Evolutionary conservation across 441 rosid species (phyloP), one percentile per base, ranked within the genome.

Genomic region (Mallotus japonicus): DNA sequence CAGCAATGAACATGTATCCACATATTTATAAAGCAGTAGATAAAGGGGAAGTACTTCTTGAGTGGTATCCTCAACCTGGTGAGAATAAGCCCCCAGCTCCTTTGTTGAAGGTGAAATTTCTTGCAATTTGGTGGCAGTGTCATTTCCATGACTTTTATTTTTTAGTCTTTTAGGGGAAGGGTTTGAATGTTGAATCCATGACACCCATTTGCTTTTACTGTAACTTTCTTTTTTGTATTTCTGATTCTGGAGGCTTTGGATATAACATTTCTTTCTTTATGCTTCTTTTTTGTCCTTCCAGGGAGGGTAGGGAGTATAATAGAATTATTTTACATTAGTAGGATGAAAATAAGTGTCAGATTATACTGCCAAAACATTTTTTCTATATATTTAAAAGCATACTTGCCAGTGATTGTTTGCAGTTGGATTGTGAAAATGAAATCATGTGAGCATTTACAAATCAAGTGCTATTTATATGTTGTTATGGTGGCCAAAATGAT

Each of bases 1-100:
- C 98, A 62, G 98, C 99, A 65, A 80, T 95, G 96, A 95, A 95
- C 86, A 95, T 95, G 99, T 95, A 95, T 78, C 88, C 88, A 4
- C 92, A 93, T 86, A 89, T 95, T 65, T 90, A 85, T 74, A 88
- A 90, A 72, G 97, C 98, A 12, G 76, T 95, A 54, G 95, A 90
- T 73, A 84, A 79, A 32, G 75, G 85, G 74, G 81, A 88, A 86
- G 97, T 95, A 59, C 80, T 95, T 81, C 98, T 95, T 62, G 99
- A 95, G 78, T 95, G 99, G 98, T 79, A 89, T 84, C 97, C 92
- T 75, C 88, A 86, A 83, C 93, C 96, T 71, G 97, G 97, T 78
- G 87, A 95, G 77, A 96, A 90, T 60, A 90, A 89, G 81, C 97
- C 99, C 3, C 99, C 98, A 11, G 97, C 87, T 83, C 99, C 99